Evolutionary conservation across 2,329 filamentous ascomycete species (phyloP).

Genomic region (Emericellopsis cladophorae): DNA sequence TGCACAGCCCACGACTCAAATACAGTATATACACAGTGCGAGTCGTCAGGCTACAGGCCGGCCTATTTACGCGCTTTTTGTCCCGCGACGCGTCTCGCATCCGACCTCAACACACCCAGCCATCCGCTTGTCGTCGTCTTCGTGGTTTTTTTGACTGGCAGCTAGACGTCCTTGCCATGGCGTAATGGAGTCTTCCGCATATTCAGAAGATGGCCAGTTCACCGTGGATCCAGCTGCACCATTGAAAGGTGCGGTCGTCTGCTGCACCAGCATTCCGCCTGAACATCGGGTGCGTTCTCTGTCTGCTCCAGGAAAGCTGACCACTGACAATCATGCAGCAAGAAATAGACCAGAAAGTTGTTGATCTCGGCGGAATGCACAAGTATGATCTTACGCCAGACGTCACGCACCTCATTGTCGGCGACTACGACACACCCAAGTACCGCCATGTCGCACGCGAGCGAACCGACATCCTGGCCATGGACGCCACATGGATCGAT

Average conservation of each 20-base stretch:
- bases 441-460: constrained; percentile 91
- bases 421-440: constrained; percentile 79
- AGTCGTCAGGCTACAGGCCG: not conserved
- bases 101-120: not conserved
- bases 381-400: constrained; percentile 91
- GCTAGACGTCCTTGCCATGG: constrained; percentile 1
- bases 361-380: constrained; percentile 76
- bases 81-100: constrained; percentile 1
- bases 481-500: constrained; percentile 75
- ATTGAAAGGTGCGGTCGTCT: constrained; percentile 62
- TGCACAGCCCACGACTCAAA: too few species aligned
- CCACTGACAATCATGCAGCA: constrained; percentile 18
- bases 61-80: not conserved
- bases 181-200: constrained; percentile 1
- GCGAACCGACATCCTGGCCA: constrained; percentile 71
- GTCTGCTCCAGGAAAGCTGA: not conserved
- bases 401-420: constrained; percentile 88
- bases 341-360: constrained; percentile 49
- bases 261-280: constrained; percentile 74
- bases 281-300: constrained; percentile 55
- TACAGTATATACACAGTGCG: too few species aligned
- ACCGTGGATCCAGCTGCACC: constrained; percentile 46
- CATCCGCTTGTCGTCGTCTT: not conserved
- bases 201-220: constrained; percentile 1
- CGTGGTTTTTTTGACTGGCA: not conserved